Base-by-base conservation (phyloP, 2,329 filamentous ascomycete genomes). In the Sordariomycetes sp. region DNA sequence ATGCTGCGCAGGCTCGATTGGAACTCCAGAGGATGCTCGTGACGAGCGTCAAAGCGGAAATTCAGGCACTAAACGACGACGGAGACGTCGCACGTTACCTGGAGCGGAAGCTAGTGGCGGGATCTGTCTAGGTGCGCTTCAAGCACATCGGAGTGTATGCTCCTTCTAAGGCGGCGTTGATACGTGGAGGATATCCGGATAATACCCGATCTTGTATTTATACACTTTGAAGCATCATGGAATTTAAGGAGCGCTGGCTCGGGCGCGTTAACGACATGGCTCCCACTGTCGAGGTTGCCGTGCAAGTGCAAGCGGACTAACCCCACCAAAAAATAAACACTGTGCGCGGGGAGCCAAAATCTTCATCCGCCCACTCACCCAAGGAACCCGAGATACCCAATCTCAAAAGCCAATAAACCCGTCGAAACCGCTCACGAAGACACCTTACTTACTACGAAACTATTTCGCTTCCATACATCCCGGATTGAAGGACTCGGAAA, bases 11-110 rank as follows among this genome's bases (percentile, higher is more conserved):
- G 7, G 70, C 81, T 60, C 70, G 70, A 34, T 68, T 69, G 2
- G 85, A 90, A 63, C 62, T 92, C 17, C 87, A 90, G 64, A 63
- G 76, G 1, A 90, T 92, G 87, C 69, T 92, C 22, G 78, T 87
- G 71, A 71, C 91, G 55, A 86, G 86, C 56, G 63, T 84, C 53
- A 94, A 92, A 64, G 86, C 85, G 0, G 89, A 94, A 65, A 88
- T 92, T 55, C 87, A 94, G 64, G 78, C 83, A 20, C 69, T 89
- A 7, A 84, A 87, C 57, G 72, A 79, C 3, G 70, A 69, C 10
- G 79, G 80, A 0, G 70, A 77, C 54, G 63, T 83, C 5, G 68
- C 70, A 0, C 36, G 61, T 0, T 84, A 80, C 79, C 65, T 84
- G 3, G 73, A 82, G 54, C 56, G 61, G 2, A 68, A 71, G 54